Evolutionary conservation across 305 asterid species (phyloP).

Genomic region (Fraxinus angustifolia): DNA sequence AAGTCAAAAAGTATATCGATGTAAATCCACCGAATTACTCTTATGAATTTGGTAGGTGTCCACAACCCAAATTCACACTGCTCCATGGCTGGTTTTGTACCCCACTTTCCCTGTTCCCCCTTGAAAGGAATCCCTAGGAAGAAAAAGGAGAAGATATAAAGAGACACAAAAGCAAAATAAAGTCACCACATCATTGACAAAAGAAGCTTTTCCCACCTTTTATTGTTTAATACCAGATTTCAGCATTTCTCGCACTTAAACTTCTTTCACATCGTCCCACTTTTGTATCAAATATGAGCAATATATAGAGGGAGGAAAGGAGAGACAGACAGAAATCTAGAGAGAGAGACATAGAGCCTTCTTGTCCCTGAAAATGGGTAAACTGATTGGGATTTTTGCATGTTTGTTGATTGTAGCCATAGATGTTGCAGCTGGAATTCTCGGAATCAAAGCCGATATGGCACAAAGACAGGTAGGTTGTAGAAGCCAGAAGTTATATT

Average conservation of each 20-base stretch:
- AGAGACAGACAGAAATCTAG: background rate
- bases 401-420: constrained; percentile 61
- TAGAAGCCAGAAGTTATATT: background rate
- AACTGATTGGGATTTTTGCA: constrained; percentile 46
- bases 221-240: background rate
- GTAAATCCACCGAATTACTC: constrained; percentile 17
- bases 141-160: constrained; percentile 26
- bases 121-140: constrained; percentile 39
- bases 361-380: constrained; percentile 40
- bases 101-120: constrained; percentile 45
- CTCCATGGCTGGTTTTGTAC: constrained; percentile 55
- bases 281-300: background rate
- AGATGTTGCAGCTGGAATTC: constrained; percentile 68
- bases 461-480: constrained; percentile 63
- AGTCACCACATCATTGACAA: constrained; percentile 53
- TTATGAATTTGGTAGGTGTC: background rate
- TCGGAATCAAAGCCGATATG: constrained; percentile 74
- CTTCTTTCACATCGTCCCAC: background rate
- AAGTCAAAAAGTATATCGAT: constrained; percentile 24
- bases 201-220: constrained; percentile 36
- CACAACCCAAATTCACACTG: constrained; percentile 13
- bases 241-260: background rate
- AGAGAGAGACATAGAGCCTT: constrained; percentile 6
- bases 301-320: background rate
- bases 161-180: constrained; percentile 44